Conservation (phyloP, 2,329 filamentous ascomycete genomes). For the Juglanconis oblonga region DNA sequence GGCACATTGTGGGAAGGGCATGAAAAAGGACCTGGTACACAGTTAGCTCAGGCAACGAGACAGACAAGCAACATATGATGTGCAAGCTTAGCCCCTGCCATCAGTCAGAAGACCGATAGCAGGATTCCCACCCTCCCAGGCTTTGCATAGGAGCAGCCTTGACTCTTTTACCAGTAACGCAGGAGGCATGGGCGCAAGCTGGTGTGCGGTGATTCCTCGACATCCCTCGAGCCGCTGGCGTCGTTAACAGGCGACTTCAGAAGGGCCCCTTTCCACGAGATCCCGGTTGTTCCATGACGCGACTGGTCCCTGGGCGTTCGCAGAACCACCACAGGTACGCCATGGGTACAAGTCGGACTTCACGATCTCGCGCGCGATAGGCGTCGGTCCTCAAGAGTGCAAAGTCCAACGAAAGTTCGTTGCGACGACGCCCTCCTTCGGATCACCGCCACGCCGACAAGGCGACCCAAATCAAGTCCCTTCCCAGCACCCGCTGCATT, state of each 20-base stretch:
- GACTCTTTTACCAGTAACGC: background rate
- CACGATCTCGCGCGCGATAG: slow-evolving; percentile 7
- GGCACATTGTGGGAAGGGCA: background rate
- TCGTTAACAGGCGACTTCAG: background rate
- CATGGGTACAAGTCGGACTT: slow-evolving; percentile 9
- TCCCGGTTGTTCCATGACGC: slow-evolving; percentile 9
- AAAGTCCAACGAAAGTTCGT: background rate
- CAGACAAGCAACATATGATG: background rate
- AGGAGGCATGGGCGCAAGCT: background rate
- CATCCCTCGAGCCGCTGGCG: background rate
- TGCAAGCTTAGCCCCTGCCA: slow-evolving; percentile 4
- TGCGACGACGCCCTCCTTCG: background rate
- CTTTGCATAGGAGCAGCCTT: slow-evolving; percentile 13
- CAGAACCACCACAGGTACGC: background rate
- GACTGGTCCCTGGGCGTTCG: background rate
- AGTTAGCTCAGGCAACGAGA: background rate
- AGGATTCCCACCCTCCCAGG: slow-evolving; percentile 16
- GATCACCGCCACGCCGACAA: slow-evolving; percentile 6
- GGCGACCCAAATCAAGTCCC: slow-evolving; percentile 2
- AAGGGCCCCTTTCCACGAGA: slow-evolving; percentile 5
- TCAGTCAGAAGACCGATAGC: background rate
- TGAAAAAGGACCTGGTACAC: background rate
- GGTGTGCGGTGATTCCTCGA: background rate
- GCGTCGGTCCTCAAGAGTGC: background rate
- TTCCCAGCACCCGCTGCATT: background rate